These are phyloP conservation scores for Geotrichum bryndzae DNA, from an alignment of 1,139 yeast genomes.

Conservation along the genomic window DNA sequence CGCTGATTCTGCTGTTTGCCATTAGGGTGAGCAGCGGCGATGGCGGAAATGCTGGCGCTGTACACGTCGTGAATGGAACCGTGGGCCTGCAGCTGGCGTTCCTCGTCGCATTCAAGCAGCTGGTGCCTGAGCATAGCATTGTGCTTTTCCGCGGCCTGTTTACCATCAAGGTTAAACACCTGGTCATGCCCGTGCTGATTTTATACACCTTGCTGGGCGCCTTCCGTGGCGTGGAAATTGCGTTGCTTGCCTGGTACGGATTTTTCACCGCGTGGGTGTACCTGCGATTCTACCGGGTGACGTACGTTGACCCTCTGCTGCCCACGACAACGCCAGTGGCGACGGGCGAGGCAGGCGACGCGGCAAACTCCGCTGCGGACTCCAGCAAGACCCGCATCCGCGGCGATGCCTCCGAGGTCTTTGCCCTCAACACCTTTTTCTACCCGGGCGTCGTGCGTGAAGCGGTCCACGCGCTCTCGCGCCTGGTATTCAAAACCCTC, in stretches of 20 bases:
- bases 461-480: conserved; percentile 50
- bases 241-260: conserved; percentile 51
- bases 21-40: conserved; percentile 19
- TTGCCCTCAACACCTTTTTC: conserved; percentile 67
- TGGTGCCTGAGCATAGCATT: conserved; percentile 81
- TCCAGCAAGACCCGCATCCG: conserved; percentile 36
- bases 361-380: no score
- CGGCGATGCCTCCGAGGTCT: conserved; percentile 91
- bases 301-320: conserved; percentile 33
- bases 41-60: neutral
- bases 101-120: conserved; percentile 78
- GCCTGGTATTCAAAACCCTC: conserved; percentile 46
- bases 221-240: conserved; percentile 16
- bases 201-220: conserved; percentile 37
- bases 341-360: neutral
- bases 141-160: conserved; percentile 57
- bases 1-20: conserved; percentile 30
- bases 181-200: conserved; percentile 58
- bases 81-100: conserved; percentile 67
- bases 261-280: conserved; percentile 69
- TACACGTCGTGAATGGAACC: conserved; percentile 58
- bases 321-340: conserved; percentile 24
- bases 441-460: conserved; percentile 59
- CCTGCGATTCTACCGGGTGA: conserved; percentile 64
- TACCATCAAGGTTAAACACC: conserved; percentile 59